These are phyloP conservation scores for Aspergillus japonicus DNA, from an alignment of 2,329 filamentous ascomycete genomes.

Conservation along the genomic window DNA sequence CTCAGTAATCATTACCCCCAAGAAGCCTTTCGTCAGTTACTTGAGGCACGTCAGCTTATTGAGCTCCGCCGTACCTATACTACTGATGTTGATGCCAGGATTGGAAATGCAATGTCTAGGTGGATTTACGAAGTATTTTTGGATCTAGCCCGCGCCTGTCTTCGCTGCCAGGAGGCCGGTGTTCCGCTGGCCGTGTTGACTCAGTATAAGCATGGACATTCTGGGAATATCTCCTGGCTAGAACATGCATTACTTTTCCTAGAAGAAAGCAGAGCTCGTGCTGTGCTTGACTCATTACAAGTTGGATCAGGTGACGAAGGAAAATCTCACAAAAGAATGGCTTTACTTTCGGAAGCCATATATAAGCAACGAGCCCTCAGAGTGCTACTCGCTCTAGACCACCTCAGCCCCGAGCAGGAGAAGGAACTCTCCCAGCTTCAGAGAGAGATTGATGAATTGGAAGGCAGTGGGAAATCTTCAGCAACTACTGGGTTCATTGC, in stretches of 20 bases:
- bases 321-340: background rate
- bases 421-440: background rate
- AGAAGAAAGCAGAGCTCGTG: conserved; percentile 22
- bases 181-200: conserved; percentile 10
- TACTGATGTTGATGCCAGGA: conserved; percentile 21
- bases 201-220: conserved; percentile 19
- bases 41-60: conserved; percentile 18
- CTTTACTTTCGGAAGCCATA: conserved; percentile 13
- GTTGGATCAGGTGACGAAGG: conserved; percentile 7
- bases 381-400: conserved; percentile 13
- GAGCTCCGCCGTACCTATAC: conserved; percentile 19
- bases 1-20: conserved; percentile 16
- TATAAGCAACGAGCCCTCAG: conserved; percentile 18
- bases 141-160: conserved; percentile 21
- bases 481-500: conserved; percentile 17
- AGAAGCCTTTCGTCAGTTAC: conserved; percentile 16
- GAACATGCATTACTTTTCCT: conserved; percentile 27
- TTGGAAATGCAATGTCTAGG: conserved; percentile 11
- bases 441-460: background rate
- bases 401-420: conserved; percentile 14
- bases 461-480: background rate
- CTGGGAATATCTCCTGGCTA: conserved; percentile 17
- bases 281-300: conserved; percentile 23
- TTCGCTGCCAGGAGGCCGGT: background rate
- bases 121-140: conserved; percentile 19